phyloP scores from a whole-genome alignment of 2,329 filamentous ascomycete genomes.

The Ophiosphaerella korrae region DNA sequence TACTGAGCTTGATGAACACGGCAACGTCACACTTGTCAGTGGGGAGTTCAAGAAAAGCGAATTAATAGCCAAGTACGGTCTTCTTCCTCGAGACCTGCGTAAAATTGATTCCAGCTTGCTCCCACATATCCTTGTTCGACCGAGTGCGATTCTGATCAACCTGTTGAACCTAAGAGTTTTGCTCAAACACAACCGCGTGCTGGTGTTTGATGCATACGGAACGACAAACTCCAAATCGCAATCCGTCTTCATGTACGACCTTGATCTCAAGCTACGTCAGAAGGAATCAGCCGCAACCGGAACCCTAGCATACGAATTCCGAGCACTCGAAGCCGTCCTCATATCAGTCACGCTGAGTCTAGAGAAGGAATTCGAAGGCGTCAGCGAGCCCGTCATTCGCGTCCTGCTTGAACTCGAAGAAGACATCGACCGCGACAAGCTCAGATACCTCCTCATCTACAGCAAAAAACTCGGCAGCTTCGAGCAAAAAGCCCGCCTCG shows the following conservation, averaged over 20 bases:
- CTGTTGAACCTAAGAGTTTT: constrained; percentile 94
- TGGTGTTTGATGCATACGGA: constrained; percentile 95
- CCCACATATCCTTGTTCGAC: constrained; percentile 92
- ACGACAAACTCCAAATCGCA: constrained; percentile 94
- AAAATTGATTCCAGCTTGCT: constrained; percentile 98
- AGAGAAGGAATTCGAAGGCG: constrained; percentile 92
- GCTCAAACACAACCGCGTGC: constrained; percentile 91
- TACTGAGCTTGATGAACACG: constrained; percentile 92
- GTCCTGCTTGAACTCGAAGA: constrained; percentile 91
- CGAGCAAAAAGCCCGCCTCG: constrained; percentile 93
- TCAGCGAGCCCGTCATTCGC: constrained; percentile 87
- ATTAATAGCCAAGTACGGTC: constrained; percentile 93
- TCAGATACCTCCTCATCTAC: constrained; percentile 87
- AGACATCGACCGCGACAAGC: constrained; percentile 93
- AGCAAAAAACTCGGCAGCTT: constrained; percentile 96
- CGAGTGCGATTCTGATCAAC: constrained; percentile 91
- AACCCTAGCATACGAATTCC: constrained; percentile 88
- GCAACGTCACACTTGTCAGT: constrained; percentile 89
- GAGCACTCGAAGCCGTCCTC: constrained; percentile 90
- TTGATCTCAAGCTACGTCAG: constrained; percentile 89
- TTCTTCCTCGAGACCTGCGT: constrained; percentile 90
- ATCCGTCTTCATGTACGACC: constrained; percentile 95
- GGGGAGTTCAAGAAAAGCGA: constrained; percentile 98
- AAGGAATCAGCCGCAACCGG: constrained; percentile 62
- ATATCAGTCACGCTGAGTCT: constrained; percentile 91